phyloP scores from a whole-genome alignment of 805 yeast genomes.

The Schwanniomyces polymorphus region DNA sequence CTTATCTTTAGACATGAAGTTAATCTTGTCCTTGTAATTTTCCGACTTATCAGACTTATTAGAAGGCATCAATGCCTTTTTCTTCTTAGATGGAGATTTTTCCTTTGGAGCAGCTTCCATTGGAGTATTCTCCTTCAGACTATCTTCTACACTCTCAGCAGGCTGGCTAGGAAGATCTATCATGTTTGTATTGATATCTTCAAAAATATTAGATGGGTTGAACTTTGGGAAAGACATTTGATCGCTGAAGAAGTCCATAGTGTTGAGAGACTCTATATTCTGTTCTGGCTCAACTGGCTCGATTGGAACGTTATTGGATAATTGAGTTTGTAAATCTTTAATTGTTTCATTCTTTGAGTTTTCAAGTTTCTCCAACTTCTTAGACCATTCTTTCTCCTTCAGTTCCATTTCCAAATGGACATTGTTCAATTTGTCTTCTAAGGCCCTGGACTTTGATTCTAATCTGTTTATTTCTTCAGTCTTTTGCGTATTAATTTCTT shows the following conservation, averaged over 20 bases:
- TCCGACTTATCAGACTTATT: constrained; percentile 2
- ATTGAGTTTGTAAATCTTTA: constrained; percentile 1
- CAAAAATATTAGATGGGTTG: constrained; percentile 2
- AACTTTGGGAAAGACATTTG: background rate
- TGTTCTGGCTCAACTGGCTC: background rate
- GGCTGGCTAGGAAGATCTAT: background rate
- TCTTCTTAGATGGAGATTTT: constrained; percentile 2
- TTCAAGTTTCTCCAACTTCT: constrained; percentile 1
- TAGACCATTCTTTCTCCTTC: background rate
- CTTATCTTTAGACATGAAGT: constrained; percentile 2
- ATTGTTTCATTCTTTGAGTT: constrained; percentile 1
- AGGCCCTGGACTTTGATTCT: too few relatives aligned
- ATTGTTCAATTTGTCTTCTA: too few relatives aligned
- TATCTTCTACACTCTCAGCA: background rate
- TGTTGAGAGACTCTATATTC: too few relatives aligned
- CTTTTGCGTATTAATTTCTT: background rate
- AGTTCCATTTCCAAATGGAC: too few relatives aligned
- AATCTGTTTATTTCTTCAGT: background rate
- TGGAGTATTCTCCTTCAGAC: background rate
- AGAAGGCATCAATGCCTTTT: constrained; percentile 3
- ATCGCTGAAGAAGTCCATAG: background rate
- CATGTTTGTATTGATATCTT: background rate
- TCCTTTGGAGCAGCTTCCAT: background rate
- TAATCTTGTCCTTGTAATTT: background rate
- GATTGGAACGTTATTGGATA: background rate